Evolutionary conservation across 2,329 filamentous ascomycete genomes (phyloP).

Genomic region (Apiospora sp.): DNA sequence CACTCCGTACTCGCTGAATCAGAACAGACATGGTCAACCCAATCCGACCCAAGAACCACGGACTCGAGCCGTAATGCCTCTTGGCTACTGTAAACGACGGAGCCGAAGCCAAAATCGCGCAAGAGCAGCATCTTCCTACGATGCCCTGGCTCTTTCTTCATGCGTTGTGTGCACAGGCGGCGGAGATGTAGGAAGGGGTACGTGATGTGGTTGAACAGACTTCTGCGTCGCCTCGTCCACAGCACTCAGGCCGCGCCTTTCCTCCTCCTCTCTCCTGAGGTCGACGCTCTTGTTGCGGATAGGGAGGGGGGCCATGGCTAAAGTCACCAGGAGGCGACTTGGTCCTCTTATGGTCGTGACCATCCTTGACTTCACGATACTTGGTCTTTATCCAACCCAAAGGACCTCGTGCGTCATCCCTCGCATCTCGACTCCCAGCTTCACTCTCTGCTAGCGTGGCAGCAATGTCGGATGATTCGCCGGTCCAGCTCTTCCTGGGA

Average conservation of each 20-base stretch:
- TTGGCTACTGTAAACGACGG: background rate
- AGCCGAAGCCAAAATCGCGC: constrained; percentile 23
- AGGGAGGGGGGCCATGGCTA: constrained; percentile 42
- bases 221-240: constrained; percentile 24
- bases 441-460: constrained; percentile 50
- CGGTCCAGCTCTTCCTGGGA: constrained; percentile 58
- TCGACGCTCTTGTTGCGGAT: constrained; percentile 58
- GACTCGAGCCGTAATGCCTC: background rate
- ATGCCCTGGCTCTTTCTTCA: constrained; percentile 34
- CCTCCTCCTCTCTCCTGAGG: constrained; percentile 51
- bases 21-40: background rate
- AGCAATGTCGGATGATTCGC: constrained; percentile 58
- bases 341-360: constrained; percentile 60
- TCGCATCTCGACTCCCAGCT: constrained; percentile 48
- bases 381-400: constrained; percentile 68
- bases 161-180: constrained; percentile 36
- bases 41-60: background rate
- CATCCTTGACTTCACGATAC: constrained; percentile 67
- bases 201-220: constrained; percentile 35
- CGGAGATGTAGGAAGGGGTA: constrained; percentile 40
- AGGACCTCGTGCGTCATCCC: constrained; percentile 59
- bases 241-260: constrained; percentile 42
- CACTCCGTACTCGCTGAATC: constrained; percentile 11
- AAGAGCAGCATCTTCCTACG: constrained; percentile 32
- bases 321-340: constrained; percentile 62